Base-by-base conservation (phyloP, 2,329 filamentous ascomycete genomes). In the Aspergillus sergii region DNA sequence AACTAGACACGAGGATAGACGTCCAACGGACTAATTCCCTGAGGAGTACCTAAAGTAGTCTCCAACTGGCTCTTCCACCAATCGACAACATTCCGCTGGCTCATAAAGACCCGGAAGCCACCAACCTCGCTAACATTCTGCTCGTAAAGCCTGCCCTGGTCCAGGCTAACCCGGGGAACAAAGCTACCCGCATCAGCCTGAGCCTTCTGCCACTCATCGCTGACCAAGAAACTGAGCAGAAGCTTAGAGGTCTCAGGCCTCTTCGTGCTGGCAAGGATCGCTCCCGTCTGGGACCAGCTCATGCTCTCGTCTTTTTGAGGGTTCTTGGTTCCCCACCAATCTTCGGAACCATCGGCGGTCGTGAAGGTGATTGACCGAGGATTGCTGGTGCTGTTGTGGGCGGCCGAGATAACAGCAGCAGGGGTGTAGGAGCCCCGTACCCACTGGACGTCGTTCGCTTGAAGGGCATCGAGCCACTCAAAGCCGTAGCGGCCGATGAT, bases 41-140 rank as follows among this genome's bases (percentile, higher is more conserved):
- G 55, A 4, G 55, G 36, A 19, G 55, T 57, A n/a, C 55, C 55
- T 4, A 57, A 21, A n/a, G 26, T 28, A 12, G 55, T 57, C 26
- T 57, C 55, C 41, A 57, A 46, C 19, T 57, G 55, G 19, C 41
- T 26, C 19, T 46, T 57, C 55, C 55, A 57, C 55, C 55, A 57
- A 21, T 57, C 55, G 30, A 57, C 55, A 11, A n/a, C 11, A 28
- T 45, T 43, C 1, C 55, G 55, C 28, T 57, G 28, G 10, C 6
- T 30, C 55, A 57, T 57, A 3, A 28, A 57, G 8, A 43, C 43
- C n/a, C 43, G 43, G 43, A 46, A 46, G n/a, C 43, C 43, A 46
- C 43, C 43, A 23, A 46, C 43, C n/a, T 46, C 43, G 14, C 43
- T 57, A 14, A n/a, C 23, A 30, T 26, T 46, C 39, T 46, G 43